A percentile compares a stretch with the other conserved stretches of the same genome.
Evolutionary conservation across 345 rosid species (phyloP).

Genomic region (Moricandia arvensis): DNA sequence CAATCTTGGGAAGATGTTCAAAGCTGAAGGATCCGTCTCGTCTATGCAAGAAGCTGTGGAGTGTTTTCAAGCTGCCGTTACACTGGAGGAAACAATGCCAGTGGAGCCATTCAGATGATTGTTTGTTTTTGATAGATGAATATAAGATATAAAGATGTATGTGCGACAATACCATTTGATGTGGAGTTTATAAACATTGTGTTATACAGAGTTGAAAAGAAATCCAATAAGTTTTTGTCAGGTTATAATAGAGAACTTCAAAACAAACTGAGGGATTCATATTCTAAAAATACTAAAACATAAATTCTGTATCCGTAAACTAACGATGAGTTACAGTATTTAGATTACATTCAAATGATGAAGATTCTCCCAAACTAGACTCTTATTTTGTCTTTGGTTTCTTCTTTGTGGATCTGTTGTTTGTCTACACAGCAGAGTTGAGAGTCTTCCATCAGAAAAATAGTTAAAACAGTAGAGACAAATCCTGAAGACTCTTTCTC

Average conservation of each 20-base stretch:
- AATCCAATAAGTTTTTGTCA: slow-evolving; percentile 15
- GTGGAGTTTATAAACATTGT: slow-evolving; percentile 26
- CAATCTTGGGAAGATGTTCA: slow-evolving; percentile 60
- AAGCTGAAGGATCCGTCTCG: slow-evolving; percentile 45
- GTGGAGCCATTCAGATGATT: slow-evolving; percentile 74
- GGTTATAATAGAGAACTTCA: not conserved
- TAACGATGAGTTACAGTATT: slow-evolving; percentile 25
- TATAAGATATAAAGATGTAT: slow-evolving; percentile 20
- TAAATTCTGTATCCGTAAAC: slow-evolving; percentile 21
- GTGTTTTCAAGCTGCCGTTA: slow-evolving; percentile 66
- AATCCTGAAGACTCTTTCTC: slow-evolving; percentile 1
- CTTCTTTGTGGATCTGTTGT: slow-evolving; percentile 28
- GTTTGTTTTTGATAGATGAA: slow-evolving; percentile 12
- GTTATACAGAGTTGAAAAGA: slow-evolving; percentile 8
- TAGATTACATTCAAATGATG: slow-evolving; percentile 32
- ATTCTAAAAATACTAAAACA: not conserved
- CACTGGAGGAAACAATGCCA: slow-evolving; percentile 63
- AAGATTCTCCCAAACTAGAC: slow-evolving; percentile 31
- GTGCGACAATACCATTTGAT: slow-evolving; percentile 14
- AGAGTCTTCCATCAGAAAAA: slow-evolving; percentile 31
- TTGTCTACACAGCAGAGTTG: slow-evolving; percentile 33
- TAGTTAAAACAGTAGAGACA: slow-evolving; percentile 19
- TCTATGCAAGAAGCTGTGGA: slow-evolving; percentile 54
- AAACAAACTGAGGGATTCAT: not conserved
- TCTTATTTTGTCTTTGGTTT: slow-evolving; percentile 23